Conservation (phyloP, 371 early-diverging fungal species). For the Rhizomucor pusillus region DNA sequence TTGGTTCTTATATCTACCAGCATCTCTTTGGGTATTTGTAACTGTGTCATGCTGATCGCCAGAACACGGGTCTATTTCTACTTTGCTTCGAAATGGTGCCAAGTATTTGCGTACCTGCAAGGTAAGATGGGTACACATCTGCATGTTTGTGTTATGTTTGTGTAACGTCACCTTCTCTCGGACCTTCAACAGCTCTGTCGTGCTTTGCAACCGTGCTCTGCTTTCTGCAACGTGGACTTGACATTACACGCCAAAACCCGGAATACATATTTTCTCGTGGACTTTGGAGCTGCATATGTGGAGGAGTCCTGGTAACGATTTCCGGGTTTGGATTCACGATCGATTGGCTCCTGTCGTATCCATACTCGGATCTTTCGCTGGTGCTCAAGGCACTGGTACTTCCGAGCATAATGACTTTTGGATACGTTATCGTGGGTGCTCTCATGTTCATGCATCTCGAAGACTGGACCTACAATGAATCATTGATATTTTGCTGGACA, state of each 20-base stretch:
- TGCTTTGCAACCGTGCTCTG: neutral
- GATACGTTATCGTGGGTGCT: conserved; percentile 10
- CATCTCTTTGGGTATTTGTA: conserved; percentile 9
- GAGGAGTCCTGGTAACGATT: conserved; percentile 5
- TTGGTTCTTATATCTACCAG: neutral
- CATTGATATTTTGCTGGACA: conserved; percentile 17
- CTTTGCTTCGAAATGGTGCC: conserved; percentile 13
- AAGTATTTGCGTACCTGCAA: conserved; percentile 12
- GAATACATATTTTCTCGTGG: conserved; percentile 17
- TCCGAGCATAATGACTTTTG: conserved; percentile 16
- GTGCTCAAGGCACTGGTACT: conserved; percentile 13
- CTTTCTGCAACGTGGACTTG: neutral
- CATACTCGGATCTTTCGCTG: conserved; percentile 10
- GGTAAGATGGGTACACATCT: conserved; percentile 3
- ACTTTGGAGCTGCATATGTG: conserved; percentile 16
- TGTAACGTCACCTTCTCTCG: neutral
- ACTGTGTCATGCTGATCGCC: conserved; percentile 10
- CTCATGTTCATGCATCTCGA: conserved; percentile 12
- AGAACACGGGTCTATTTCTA: conserved; percentile 12
- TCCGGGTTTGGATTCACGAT: conserved; percentile 10
- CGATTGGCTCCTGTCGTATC: conserved; percentile 15
- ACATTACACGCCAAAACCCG: neutral
- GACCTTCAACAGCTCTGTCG: neutral
- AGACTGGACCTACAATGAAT: conserved; percentile 20
- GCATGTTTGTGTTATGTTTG: neutral